These are phyloP conservation scores for Ceratocystis destructans DNA, from an alignment of 2,329 filamentous ascomycete genomes.

Conservation along the genomic window DNA sequence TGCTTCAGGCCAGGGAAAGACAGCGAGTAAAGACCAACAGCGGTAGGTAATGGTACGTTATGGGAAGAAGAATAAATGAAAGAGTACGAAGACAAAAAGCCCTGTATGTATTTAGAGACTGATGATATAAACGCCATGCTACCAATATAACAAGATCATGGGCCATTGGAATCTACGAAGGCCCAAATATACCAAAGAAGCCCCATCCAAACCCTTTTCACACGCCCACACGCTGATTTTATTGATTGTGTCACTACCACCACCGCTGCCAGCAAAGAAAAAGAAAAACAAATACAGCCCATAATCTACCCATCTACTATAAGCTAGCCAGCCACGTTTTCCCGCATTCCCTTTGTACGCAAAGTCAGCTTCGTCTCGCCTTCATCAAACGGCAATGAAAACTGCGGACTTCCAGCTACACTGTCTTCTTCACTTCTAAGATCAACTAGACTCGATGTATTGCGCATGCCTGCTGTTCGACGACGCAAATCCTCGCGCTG, in stretches of 20 bases:
- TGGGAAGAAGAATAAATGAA: background rate
- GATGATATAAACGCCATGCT: background rate
- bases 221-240: slow-evolving; percentile 13
- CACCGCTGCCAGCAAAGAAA: background rate
- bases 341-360: slow-evolving; percentile 42
- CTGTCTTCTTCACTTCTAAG: slow-evolving; percentile 20
- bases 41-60: background rate
- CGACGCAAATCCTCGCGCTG: slow-evolving; percentile 31
- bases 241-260: no score
- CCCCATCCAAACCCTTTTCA: slow-evolving; percentile 5
- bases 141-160: background rate
- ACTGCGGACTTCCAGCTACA: slow-evolving; percentile 13
- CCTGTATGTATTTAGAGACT: background rate
- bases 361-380: slow-evolving; percentile 36
- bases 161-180: background rate
- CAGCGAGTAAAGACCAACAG: background rate
- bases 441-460: slow-evolving; percentile 18
- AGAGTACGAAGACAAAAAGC: background rate
- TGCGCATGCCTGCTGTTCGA: slow-evolving; percentile 24
- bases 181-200: background rate
- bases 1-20: slow-evolving; percentile 22
- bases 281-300: slow-evolving; percentile 5
- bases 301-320: background rate
- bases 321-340: slow-evolving; percentile 23
- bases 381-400: slow-evolving; percentile 36